Evolutionary conservation across 495 filamentous ascomycete genomes (phyloP).

Genomic region (Podospora australis): DNA sequence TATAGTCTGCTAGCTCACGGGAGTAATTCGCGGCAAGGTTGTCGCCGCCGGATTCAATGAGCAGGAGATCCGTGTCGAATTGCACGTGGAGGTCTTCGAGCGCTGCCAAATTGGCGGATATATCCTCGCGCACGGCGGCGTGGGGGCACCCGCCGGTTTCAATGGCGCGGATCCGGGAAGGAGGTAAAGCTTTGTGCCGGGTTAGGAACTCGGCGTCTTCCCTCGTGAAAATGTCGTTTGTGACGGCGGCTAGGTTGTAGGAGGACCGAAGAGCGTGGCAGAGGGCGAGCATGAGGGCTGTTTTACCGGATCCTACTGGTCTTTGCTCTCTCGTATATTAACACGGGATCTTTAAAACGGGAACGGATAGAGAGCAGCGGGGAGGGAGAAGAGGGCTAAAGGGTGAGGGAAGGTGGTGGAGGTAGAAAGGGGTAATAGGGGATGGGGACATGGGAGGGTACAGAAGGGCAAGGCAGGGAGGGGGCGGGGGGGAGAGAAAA

Average conservation of each 20-base stretch:
- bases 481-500: background rate
- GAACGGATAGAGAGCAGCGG: constrained; percentile 2
- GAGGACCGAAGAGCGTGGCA: constrained; percentile 68
- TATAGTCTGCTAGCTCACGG: constrained; percentile 90
- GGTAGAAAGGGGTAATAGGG: too few species aligned
- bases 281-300: constrained; percentile 87
- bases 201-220: constrained; percentile 98
- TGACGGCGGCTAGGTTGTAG: constrained; percentile 88
- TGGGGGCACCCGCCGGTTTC: constrained; percentile 97
- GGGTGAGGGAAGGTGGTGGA: too few species aligned
- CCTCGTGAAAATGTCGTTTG: constrained; percentile 98
- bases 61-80: constrained; percentile 67
- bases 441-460: background rate
- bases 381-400: too few species aligned
- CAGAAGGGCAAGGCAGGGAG: too few species aligned
- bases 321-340: constrained; percentile 35
- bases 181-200: constrained; percentile 71
- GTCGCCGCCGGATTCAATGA: constrained; percentile 93
- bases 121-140: constrained; percentile 96
- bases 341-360: constrained; percentile 10
- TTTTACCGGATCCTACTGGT: constrained; percentile 95
- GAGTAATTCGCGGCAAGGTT: constrained; percentile 96
- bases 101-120: constrained; percentile 84
- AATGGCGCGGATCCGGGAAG: constrained; percentile 82
- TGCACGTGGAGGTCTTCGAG: constrained; percentile 76